Percentiles rank a stretch among this genome's conserved stretches.
These are phyloP conservation scores for Penicillium macrosclerotiorum DNA, from an alignment of 495 filamentous ascomycete genomes.

Conservation along the genomic window DNA sequence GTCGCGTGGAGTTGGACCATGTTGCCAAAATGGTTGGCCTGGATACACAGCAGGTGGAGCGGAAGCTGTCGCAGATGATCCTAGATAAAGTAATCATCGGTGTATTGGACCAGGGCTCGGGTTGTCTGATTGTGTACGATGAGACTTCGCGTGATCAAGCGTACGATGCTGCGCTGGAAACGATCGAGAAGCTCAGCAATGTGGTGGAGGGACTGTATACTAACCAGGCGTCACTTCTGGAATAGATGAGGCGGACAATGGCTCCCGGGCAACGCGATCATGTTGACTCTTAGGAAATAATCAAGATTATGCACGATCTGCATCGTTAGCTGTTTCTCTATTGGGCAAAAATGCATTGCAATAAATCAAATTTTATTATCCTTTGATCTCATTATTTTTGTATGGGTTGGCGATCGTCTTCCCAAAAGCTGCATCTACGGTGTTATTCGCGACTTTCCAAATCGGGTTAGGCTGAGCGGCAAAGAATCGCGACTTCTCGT, in stretches of 20 bases:
- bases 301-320: conserved; percentile 14
- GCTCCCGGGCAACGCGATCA: conserved; percentile 23
- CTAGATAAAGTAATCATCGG: conserved; percentile 98
- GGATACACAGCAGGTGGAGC: conserved; percentile 94
- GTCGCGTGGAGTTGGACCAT: conserved; percentile 92
- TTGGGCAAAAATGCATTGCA: neutral
- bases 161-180: conserved; percentile 91
- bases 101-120: conserved; percentile 94
- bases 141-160: conserved; percentile 90
- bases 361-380: no score
- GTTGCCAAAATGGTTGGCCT: conserved; percentile 96
- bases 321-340: neutral
- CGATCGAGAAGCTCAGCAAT: conserved; percentile 94
- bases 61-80: conserved; percentile 98
- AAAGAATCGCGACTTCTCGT: conserved; percentile 40
- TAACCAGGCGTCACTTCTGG: conserved; percentile 92
- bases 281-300: conserved; percentile 26
- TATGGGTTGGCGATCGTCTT: neutral
- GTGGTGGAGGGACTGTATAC: conserved; percentile 97
- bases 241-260: conserved; percentile 53
- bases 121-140: conserved; percentile 94
- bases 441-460: conserved; percentile 22
- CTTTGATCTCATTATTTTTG: neutral
- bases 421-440: no score
- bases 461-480: conserved; percentile 43